Base-by-base conservation (phyloP, 495 filamentous ascomycete genomes). In the Niebla homalea region DNA sequence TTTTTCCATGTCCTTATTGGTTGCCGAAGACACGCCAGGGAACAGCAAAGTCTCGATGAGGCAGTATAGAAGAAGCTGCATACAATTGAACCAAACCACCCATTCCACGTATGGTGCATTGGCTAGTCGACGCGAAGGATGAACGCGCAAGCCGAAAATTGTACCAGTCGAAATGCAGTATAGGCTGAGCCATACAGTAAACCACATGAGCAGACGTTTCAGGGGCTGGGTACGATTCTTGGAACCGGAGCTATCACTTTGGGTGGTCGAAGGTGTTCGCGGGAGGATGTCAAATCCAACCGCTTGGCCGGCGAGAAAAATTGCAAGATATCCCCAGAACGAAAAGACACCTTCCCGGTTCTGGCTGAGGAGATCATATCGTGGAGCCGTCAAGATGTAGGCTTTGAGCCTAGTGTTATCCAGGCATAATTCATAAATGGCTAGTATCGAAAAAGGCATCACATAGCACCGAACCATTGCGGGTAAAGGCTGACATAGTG, bases 341-440 rank as follows among this genome's bases (percentile, higher is more conserved):
- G 88, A 94, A 64, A 88, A 94, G 35, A 97, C 71, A 1, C 92
- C 92, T 61, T 99, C 92, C 18, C 90, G 77, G 63, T 97, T 97
- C 70, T 88, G 81, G 0, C 85, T 89, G 0, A 99, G 57, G 12
- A 95, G 64, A 51, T 85, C 75, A 4, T 72, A 77, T 3, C 92
- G 79, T 4, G 84, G 83, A 1, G 86, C 87, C n/a, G 83, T 77
- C 6, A 99, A 73, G 51, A 99, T 84, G 60, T 79, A 97, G 6
- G 76, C 72, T 62, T 90, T 89, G 36, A 97, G 71, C 15, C 73
- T 70, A 0, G 87, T 94, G 29, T 68, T 79, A 54, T 94, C 84
- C 10, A 97, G 76, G 4, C 76, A 67, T 2, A 80, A 63, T 60
- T 97, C 81, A 63, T 96, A 94, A 36, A 71, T 43, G 4, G 74